Conservation (phyloP, 2,329 filamentous ascomycete species). For the Penicillium sp. region DNA sequence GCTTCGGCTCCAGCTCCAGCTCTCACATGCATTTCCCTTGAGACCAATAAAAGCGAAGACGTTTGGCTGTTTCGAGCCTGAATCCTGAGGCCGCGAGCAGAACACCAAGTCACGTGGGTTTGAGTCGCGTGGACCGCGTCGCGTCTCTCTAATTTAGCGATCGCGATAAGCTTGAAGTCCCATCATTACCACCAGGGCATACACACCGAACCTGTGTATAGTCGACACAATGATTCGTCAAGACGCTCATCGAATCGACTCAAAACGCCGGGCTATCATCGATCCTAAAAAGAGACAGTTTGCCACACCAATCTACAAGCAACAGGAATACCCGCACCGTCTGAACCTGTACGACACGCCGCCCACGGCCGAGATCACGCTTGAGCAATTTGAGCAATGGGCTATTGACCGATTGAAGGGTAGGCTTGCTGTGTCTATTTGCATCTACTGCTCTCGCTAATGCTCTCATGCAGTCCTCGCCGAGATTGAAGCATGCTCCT, state of each 20-base stretch:
- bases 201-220: background rate
- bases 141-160: constrained; percentile 1
- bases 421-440: constrained; percentile 38
- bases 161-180: background rate
- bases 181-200: background rate
- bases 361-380: constrained; percentile 88
- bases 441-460: background rate
- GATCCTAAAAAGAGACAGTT: constrained; percentile 88
- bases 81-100: background rate
- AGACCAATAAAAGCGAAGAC: background rate
- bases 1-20: background rate
- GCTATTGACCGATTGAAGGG: constrained; percentile 87
- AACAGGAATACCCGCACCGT: constrained; percentile 77
- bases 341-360: constrained; percentile 90
- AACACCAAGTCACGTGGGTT: constrained; percentile 3
- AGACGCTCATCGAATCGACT: constrained; percentile 45
- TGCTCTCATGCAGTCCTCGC: constrained; percentile 34
- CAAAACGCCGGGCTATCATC: constrained; percentile 75
- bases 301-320: constrained; percentile 71
- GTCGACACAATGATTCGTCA: constrained; percentile 43
- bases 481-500: constrained; percentile 82
- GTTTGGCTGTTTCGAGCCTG: background rate
- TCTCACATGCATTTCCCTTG: background rate
- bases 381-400: constrained; percentile 99
- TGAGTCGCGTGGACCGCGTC: constrained; percentile 12